Evolutionary conservation across 208 protist genomes (phyloP).

Genomic region (Wallacemonas rigidus): DNA sequence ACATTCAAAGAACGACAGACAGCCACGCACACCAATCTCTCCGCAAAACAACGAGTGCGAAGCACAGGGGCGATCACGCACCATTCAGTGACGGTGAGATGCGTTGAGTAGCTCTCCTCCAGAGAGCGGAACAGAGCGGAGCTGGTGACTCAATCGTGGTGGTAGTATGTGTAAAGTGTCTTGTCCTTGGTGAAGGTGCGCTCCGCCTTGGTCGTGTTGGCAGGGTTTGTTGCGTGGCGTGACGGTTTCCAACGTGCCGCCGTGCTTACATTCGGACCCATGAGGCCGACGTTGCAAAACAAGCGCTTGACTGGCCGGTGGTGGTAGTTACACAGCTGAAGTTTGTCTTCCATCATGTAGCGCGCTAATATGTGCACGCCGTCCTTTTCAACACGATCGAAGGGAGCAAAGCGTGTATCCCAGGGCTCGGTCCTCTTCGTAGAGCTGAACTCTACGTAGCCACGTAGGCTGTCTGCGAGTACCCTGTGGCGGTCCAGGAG

Average conservation of each 20-base stretch:
- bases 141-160: conserved; percentile 54
- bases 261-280: conserved; percentile 82
- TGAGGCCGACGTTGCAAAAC: conserved; percentile 87
- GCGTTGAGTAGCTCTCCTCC: no score
- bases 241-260: conserved; percentile 89
- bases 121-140: no score
- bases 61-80: no score
- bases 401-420: conserved; percentile 90
- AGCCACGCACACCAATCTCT: no score
- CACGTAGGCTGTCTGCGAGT: conserved; percentile 80
- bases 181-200: conserved; percentile 84
- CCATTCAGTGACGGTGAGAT: no score
- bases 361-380: conserved; percentile 84
- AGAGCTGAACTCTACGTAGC: conserved; percentile 89
- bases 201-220: conserved; percentile 72
- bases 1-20: no score
- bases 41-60: no score
- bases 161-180: conserved; percentile 70
- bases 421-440: conserved; percentile 85
- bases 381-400: conserved; percentile 90
- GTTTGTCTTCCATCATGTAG: conserved; percentile 91
- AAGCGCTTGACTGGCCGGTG: conserved; percentile 85
- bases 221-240: conserved; percentile 76
- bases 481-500: conserved; percentile 86
- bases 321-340: conserved; percentile 90